phyloP scores from a whole-genome alignment of 2,329 filamentous ascomycete species.

The Arthroderma sp. region DNA sequence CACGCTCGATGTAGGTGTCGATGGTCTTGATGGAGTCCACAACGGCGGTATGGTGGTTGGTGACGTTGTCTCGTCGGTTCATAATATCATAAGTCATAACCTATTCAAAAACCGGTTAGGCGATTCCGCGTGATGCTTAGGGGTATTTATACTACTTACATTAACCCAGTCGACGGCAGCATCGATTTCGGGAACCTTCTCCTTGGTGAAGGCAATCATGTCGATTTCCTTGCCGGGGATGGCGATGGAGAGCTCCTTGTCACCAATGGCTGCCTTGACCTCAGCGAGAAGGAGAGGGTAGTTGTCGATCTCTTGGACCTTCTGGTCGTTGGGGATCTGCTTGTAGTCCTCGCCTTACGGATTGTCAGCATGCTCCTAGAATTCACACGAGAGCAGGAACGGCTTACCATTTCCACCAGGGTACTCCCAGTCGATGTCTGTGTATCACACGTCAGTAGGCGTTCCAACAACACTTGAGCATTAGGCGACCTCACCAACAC shows the following conservation, averaged over 20 bases:
- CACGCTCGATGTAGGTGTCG: conserved; percentile 46
- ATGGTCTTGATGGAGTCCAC: conserved; percentile 41
- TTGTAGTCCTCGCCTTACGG: conserved; percentile 44
- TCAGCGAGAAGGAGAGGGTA: conserved; percentile 49
- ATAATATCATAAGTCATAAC: conserved; percentile 62
- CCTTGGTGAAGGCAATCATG: conserved; percentile 53
- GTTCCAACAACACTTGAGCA: background rate
- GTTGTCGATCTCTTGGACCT: conserved; percentile 46
- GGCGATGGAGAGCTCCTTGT: conserved; percentile 52
- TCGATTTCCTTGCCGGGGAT: conserved; percentile 50
- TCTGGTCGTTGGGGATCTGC: conserved; percentile 42
- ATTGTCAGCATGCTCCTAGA: background rate
- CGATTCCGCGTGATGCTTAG: background rate
- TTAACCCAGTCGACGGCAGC: conserved; percentile 53
- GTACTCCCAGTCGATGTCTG: conserved; percentile 56
- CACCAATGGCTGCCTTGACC: conserved; percentile 45
- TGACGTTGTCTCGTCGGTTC: conserved; percentile 52
- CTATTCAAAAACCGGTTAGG: background rate
- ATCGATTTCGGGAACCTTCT: conserved; percentile 47
- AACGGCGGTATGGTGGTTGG: conserved; percentile 54
- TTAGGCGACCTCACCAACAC: conserved; percentile 36
- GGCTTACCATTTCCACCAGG: conserved; percentile 46
- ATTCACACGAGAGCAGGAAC: conserved; percentile 14
- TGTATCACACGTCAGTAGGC: conserved; percentile 7
- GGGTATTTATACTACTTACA: conserved; percentile 4